These are phyloP conservation scores for Borovskyia barvae DNA, from an alignment of 208 protist species.

Conservation along the genomic window DNA sequence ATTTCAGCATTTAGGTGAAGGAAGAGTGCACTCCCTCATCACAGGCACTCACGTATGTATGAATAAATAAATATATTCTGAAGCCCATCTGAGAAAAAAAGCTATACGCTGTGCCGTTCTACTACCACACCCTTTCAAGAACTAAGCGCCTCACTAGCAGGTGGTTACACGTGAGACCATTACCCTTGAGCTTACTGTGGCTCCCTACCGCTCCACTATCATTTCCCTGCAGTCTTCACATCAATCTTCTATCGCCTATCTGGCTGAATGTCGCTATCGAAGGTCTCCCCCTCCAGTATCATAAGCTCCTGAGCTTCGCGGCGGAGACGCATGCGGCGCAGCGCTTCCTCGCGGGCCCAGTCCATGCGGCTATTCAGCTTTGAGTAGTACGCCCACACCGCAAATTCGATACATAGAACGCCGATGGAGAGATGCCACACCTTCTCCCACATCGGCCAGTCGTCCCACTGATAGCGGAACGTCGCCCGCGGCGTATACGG, in stretches of 20 bases:
- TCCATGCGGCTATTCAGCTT: constrained; percentile 84
- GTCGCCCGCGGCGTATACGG: constrained; percentile 88
- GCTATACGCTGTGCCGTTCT: too few relatives aligned
- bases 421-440: constrained; percentile 71
- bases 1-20: too few relatives aligned
- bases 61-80: not conserved
- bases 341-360: constrained; percentile 87
- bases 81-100: not conserved
- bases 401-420: constrained; percentile 70
- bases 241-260: constrained; percentile 38
- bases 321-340: constrained; percentile 86
- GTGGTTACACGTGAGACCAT: too few relatives aligned
- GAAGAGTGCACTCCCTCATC: too few relatives aligned
- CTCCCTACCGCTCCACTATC: too few relatives aligned
- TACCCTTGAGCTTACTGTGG: too few relatives aligned
- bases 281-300: constrained; percentile 81
- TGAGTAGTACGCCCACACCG: constrained; percentile 82
- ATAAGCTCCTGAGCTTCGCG: constrained; percentile 89
- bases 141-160: too few relatives aligned
- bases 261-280: constrained; percentile 81
- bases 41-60: too few relatives aligned
- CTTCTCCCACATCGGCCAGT: constrained; percentile 91
- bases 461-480: constrained; percentile 90
- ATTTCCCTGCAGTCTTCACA: not conserved
- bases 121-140: too few relatives aligned